Evolutionary conservation across 225 moss, liverwort and hornwort genomes (phyloP).

Genomic region (Marchantia polymorpha): DNA sequence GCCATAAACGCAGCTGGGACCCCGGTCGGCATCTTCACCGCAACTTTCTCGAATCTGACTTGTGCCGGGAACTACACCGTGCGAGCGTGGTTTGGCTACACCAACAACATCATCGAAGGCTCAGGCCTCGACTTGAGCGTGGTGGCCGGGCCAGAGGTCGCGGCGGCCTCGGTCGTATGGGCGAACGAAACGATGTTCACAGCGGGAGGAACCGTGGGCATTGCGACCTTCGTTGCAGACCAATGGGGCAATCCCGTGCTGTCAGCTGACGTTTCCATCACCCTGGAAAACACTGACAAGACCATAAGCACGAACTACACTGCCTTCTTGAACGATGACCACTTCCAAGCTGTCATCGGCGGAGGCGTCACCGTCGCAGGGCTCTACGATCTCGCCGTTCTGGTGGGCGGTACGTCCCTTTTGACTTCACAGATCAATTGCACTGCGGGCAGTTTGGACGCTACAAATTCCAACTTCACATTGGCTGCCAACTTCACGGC

Average conservation of each 20-base stretch:
- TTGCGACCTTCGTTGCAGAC: constrained; percentile 8
- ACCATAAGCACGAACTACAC: constrained; percentile 3
- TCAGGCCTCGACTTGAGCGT: constrained; percentile 7
- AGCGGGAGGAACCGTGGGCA: constrained; percentile 19
- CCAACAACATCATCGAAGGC: constrained; percentile 16
- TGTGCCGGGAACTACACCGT: constrained; percentile 21
- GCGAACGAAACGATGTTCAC: not conserved
- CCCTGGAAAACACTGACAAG: not conserved
- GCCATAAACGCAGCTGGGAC: constrained; percentile 3
- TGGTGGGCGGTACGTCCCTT: not conserved
- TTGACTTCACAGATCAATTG: not conserved
- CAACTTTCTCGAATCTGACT: constrained; percentile 17
- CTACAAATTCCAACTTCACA: constrained; percentile 11
- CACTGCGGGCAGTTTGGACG: constrained; percentile 2
- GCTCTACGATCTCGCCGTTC: not conserved
- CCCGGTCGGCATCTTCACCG: constrained; percentile 2
- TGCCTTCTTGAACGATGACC: constrained; percentile 10
- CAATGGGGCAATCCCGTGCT: constrained; percentile 18
- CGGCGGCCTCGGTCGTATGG: not conserved
- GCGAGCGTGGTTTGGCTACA: constrained; percentile 14
- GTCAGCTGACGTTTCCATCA: not conserved
- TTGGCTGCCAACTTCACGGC: constrained; percentile 15
- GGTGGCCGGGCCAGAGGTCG: not conserved
- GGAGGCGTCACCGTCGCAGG: constrained; percentile 22
- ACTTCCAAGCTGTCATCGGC: constrained; percentile 13